Conservation (phyloP, 352 stramenopile genomes). For the Phytophthora europaea region DNA sequence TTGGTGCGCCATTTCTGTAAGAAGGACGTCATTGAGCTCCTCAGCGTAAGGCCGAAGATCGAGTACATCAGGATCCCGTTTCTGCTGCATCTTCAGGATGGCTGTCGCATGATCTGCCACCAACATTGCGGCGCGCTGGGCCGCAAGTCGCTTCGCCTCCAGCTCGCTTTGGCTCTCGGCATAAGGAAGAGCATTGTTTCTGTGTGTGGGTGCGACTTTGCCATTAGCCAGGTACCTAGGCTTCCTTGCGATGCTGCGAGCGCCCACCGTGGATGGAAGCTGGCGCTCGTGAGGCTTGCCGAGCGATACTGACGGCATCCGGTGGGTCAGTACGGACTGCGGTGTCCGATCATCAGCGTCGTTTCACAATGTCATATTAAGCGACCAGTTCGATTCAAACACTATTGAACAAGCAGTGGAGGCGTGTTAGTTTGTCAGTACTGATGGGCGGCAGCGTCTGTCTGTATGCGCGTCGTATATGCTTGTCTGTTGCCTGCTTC, state of each 20-base stretch:
- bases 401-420: conserved; percentile 35
- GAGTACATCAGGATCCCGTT: conserved; percentile 65
- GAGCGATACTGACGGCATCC: conserved; percentile 26
- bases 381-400: conserved; percentile 23
- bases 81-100: conserved; percentile 56
- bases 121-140: conserved; percentile 46
- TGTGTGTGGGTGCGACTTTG: conserved; percentile 5
- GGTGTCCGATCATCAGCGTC: conserved; percentile 9
- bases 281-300: conserved; percentile 18
- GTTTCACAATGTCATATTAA: conserved; percentile 38
- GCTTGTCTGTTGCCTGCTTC: conserved; percentile 32
- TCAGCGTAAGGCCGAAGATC: conserved; percentile 55
- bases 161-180: conserved; percentile 43
- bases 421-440: conserved; percentile 42
- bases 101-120: conserved; percentile 56
- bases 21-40: conserved; percentile 64
- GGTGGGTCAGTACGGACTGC: background rate
- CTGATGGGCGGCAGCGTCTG: conserved; percentile 34
- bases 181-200: conserved; percentile 49
- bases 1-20: conserved; percentile 73
- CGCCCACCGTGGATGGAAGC: conserved; percentile 3
- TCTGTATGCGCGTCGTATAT: conserved; percentile 29
- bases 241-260: conserved; percentile 19
- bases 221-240: conserved; percentile 1
- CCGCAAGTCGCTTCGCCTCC: conserved; percentile 43